A percentile compares a stretch with the other conserved stretches of the same genome.
phyloP scores from a whole-genome alignment of 768 basidiomycete species.

The Podaxis sp. region DNA sequence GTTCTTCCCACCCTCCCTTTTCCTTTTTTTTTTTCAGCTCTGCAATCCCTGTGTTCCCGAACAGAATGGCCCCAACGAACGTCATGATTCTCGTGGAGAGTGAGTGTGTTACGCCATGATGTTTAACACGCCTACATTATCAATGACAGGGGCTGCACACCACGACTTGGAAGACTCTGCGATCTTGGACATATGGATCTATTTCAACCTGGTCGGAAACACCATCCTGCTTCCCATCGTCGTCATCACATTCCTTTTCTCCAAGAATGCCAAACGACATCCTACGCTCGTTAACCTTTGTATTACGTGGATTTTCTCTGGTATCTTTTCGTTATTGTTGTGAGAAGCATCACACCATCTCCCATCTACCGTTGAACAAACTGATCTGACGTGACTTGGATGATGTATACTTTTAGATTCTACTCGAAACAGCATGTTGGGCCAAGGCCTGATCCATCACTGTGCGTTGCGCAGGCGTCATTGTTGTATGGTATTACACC shows the following conservation, averaged over 20 bases:
- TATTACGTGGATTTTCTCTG: constrained; percentile 46
- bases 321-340: constrained; percentile 41
- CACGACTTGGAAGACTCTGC: constrained; percentile 11
- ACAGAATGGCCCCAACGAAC: not conserved
- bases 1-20: constrained; percentile 12
- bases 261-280: constrained; percentile 35
- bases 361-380: not conserved
- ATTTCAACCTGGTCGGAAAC: constrained; percentile 45
- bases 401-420: constrained; percentile 24
- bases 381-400: not conserved
- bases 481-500: constrained; percentile 39
- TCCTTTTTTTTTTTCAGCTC: not conserved
- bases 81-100: not conserved
- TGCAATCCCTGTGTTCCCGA: not conserved
- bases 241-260: constrained; percentile 41
- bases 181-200: constrained; percentile 38
- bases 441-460: constrained; percentile 30
- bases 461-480: constrained; percentile 45
- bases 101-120: not conserved
- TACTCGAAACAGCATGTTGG: constrained; percentile 36
- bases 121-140: not conserved
- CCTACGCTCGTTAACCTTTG: constrained; percentile 45
- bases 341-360: constrained; percentile 20
- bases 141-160: not conserved
- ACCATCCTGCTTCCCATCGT: constrained; percentile 43